phyloP scores from a whole-genome alignment of 495 filamentous ascomycete genomes.

The Daldinia caldariorum region DNA sequence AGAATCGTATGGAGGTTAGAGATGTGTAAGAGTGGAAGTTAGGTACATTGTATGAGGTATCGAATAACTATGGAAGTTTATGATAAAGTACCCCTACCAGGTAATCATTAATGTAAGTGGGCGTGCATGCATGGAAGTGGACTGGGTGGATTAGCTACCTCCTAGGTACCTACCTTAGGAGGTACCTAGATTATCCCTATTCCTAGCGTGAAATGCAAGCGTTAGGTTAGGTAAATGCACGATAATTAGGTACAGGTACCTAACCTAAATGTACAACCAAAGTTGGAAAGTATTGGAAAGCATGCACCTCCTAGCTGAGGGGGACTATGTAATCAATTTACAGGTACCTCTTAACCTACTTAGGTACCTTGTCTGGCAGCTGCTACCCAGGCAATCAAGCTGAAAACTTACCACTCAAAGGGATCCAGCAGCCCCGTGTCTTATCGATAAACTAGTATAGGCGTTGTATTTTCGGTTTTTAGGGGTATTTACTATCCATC shows the following conservation, averaged over 20 bases:
- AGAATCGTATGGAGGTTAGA: neutral
- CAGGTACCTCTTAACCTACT: too few species aligned
- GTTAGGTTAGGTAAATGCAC: neutral
- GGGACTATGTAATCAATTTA: neutral
- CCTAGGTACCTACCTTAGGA: too few species aligned
- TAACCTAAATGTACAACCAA: too few species aligned
- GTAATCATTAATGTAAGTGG: neutral
- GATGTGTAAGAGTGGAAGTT: constrained; percentile 1
- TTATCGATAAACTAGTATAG: constrained; percentile 1
- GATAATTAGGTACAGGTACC: too few species aligned
- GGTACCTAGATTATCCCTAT: constrained; percentile 6
- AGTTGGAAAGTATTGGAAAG: neutral
- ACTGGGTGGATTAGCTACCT: neutral
- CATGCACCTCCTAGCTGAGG: neutral
- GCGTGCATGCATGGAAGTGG: neutral
- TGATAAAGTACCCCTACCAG: too few species aligned
- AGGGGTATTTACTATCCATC: neutral
- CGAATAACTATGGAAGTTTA: too few species aligned
- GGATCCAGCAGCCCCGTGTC: neutral
- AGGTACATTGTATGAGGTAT: neutral
- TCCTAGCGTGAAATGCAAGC: neutral
- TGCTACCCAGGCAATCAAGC: constrained; percentile 1
- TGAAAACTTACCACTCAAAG: neutral
- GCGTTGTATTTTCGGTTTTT: too few species aligned
- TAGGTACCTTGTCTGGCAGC: too few species aligned